Evolutionary conservation across 441 rosid genomes (phyloP).

Genomic region (Jatropha podagrica): DNA sequence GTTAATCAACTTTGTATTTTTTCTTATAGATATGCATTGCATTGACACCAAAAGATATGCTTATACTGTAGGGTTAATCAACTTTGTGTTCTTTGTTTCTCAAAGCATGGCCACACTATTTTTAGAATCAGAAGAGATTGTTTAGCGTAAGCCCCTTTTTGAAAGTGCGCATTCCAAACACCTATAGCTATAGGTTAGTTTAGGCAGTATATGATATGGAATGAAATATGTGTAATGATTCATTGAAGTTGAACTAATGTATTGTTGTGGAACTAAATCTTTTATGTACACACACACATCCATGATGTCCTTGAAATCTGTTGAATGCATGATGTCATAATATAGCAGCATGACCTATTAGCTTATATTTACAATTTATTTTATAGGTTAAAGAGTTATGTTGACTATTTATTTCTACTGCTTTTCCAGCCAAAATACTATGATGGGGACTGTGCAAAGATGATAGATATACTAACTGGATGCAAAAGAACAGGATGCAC

Average conservation of each 20-base stretch:
- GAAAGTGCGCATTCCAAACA: background rate
- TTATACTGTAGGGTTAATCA: background rate
- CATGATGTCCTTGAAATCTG: no score
- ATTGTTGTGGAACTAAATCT: no score
- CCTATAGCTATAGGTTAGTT: background rate
- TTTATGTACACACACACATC: no score
- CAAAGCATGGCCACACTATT: no score
- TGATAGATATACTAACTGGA: conserved; percentile 60
- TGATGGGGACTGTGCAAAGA: conserved; percentile 53
- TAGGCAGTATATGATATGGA: background rate
- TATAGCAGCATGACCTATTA: background rate
- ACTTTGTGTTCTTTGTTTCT: background rate
- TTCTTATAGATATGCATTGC: background rate
- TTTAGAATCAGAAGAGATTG: background rate
- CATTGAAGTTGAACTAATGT: background rate
- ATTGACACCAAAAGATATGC: background rate
- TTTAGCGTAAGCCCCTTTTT: background rate
- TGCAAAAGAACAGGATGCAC: conserved; percentile 79
- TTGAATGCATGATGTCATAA: background rate
- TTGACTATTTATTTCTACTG: conserved; percentile 6
- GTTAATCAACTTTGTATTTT: background rate
- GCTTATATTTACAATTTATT: background rate
- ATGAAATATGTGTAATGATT: background rate
- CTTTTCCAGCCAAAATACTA: conserved; percentile 77
- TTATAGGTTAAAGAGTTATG: background rate